Base-by-base conservation (phyloP, 2,329 filamentous ascomycete genomes). In the Epichloe baconii region DNA sequence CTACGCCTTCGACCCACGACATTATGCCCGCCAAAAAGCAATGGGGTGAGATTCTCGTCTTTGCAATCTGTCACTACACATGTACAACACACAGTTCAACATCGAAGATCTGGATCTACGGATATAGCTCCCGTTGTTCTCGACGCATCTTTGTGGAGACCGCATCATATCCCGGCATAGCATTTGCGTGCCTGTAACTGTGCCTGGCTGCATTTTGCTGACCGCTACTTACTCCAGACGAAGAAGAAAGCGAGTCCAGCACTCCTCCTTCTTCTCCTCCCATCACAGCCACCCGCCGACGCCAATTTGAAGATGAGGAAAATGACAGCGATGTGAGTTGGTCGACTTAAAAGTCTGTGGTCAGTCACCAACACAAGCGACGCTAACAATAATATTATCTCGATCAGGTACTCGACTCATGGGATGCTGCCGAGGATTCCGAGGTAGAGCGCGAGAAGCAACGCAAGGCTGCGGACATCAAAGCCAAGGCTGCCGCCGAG, bases 391-490 rank as follows among this genome's bases (percentile, higher is more conserved):
- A 45, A 21, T 17, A 17, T 45, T 15, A 4, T 14, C 19, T 44
- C 17, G 19, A 14, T 11, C 57, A 95, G 85, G 88, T 97, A 52
- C 80, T 96, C 64, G 93, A 98, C 54, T 91, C 88, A 36, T 98
- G 93, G 93, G 90, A 97, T 63, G 91, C 88, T 53, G 90, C 87
- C 59, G 93, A 97, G 64, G 93, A 98, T 72, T 95, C 89, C 55
- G 93, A 98, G 63, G 91, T 83, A 61, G 93, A 98, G 75, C 86
- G 89, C 62, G 90, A 96, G 71, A 98, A 97, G 76, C 87, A 80
- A 31, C 86, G 86, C 70, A 93, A 91, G 73, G 88, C 83, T 48
- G 84, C 78, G 5, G 90, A 88, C 64, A 85, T 81, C 49, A 94
- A 95, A 70, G 88, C 86, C 53, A 94, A 94, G 71, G 89, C 88